Base-by-base conservation (phyloP, 306 rosid genomes). In the Lagenaria siceraria region DNA sequence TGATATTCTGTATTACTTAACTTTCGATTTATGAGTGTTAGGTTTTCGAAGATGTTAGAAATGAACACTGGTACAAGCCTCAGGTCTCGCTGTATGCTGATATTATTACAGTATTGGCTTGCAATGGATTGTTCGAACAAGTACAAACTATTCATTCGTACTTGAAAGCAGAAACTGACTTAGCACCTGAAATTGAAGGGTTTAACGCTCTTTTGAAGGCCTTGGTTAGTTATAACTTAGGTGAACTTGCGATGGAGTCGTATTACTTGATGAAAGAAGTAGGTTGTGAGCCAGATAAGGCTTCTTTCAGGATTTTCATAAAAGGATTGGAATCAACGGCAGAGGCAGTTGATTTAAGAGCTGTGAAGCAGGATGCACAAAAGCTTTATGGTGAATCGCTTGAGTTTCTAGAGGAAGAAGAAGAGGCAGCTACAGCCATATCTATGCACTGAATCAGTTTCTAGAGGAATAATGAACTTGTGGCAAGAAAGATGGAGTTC, bases 31-130 rank as follows among this genome's bases (percentile, higher is more conserved):
- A 21, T 22, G 76, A 36, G n/a, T 40, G 21, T 61, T 58, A 85
- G 90, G 85, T 87, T 25, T 83, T 85, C 12, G 82, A 87, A 43
- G 87, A 85, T 42, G 74, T 87, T 48, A 81, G 84, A 65, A 81
- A 59, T 70, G 90, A 87, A 51, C 43, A 76, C 78, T 81, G 88
- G 87, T 81, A 85, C 51, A 85, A 80, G 82, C 88, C 87, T 24
- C 83, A 71, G 80, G 84, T 85, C 52, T 81, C 81, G 12, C 52
- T 85, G 38, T 87, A 85, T 78, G 79, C 83, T 75, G 87, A 83
- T 51, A 69, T 87, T 78, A 80, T 87, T 27, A 48, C 55, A 48
- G 81, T 83, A 56, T 64, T 77, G 53, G 88, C 84, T 62, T 58
- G 62, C 73, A 87, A 78, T 83, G 88, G 82, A 61, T 79, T 85